These are phyloP conservation scores for Aurantiochytrium sp. DNA, from an alignment of 108 stramenopile genomes.

Conservation along the genomic window DNA sequence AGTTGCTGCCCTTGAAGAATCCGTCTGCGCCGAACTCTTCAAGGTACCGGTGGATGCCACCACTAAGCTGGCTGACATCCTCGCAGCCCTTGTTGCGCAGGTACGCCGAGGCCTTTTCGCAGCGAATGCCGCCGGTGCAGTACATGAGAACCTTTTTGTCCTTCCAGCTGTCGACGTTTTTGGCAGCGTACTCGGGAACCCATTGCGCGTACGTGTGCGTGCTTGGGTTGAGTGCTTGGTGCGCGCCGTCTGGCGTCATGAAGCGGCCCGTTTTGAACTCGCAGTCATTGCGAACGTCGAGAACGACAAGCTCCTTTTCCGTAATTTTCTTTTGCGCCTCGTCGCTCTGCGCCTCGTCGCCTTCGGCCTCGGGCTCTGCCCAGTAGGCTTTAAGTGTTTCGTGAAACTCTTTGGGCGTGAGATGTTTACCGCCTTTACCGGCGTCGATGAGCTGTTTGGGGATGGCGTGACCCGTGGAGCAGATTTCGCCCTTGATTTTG, in stretches of 20 bases:
- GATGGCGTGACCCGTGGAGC: not conserved
- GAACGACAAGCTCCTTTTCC: not conserved
- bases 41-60: constrained; percentile 87
- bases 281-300: constrained; percentile 28
- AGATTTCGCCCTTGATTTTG: not conserved
- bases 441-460: not conserved
- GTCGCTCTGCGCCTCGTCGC: too few species aligned
- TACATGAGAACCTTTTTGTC: constrained; percentile 28
- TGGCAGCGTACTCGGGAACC: not conserved
- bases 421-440: not conserved
- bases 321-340: too few species aligned
- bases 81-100: not conserved
- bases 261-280: constrained; percentile 27
- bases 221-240: not conserved
- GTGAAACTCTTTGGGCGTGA: not conserved
- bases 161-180: not conserved
- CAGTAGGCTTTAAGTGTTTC: not conserved
- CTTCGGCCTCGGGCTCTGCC: not conserved
- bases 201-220: not conserved
- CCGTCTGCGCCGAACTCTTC: constrained; percentile 69
- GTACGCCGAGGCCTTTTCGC: constrained; percentile 19
- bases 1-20: constrained; percentile 76
- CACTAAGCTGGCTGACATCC: constrained; percentile 64
- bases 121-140: constrained; percentile 43
- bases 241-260: not conserved